These are phyloP conservation scores for Urochloa ruziziensis DNA, from an alignment of 176 grass and related monocot species.

Conservation along the genomic window DNA sequence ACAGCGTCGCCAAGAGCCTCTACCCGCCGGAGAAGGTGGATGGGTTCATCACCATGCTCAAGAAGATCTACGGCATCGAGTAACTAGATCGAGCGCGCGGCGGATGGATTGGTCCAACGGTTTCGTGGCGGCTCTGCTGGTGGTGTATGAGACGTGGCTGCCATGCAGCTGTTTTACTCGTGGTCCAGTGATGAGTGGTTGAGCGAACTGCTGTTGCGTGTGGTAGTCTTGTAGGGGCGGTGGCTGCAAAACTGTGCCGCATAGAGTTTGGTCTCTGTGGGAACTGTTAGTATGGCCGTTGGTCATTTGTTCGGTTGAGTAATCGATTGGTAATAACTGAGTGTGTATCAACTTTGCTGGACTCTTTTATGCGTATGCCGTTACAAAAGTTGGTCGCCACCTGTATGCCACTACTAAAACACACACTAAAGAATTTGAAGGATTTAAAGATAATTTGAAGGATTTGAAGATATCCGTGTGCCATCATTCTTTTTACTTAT, in stretches of 20 bases:
- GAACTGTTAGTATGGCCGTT: no score
- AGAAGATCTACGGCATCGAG: slow-evolving; percentile 25
- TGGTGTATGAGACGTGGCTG: not conserved
- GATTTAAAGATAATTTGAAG: no score
- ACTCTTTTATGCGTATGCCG: no score
- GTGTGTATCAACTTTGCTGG: no score
- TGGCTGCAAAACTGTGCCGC: not conserved
- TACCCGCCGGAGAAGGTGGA: slow-evolving; percentile 33
- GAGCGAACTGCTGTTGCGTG: not conserved
- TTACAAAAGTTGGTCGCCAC: no score
- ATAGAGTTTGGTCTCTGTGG: not conserved
- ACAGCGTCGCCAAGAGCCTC: slow-evolving; percentile 32
- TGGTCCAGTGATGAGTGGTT: not conserved
- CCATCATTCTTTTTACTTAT: no score
- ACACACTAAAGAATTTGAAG: no score
- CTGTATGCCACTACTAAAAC: no score
- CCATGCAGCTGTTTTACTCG: not conserved
- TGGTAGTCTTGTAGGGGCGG: not conserved
- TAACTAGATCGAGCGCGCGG: not conserved
- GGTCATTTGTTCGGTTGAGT: no score
- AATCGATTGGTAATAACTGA: no score
- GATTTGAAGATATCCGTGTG: no score
- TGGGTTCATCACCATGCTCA: slow-evolving; percentile 31
- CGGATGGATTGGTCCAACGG: not conserved
- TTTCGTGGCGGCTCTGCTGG: not conserved